phyloP scores from a whole-genome alignment of 2,329 filamentous ascomycete genomes.

The Xylaria sp. region DNA sequence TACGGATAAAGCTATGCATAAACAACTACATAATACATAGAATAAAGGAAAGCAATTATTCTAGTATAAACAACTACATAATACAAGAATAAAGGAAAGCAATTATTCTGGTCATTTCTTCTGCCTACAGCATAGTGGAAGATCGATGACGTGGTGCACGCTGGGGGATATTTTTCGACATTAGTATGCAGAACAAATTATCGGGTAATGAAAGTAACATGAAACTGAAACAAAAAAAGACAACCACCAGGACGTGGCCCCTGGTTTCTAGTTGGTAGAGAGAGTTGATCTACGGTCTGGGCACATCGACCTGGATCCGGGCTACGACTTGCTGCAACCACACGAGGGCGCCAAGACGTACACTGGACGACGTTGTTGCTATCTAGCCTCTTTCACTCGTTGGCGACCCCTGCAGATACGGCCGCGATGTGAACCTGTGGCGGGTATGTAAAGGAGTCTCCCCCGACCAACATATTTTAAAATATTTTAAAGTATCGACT shows the following conservation, averaged over 20 bases:
- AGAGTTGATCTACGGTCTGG: conserved; percentile 16
- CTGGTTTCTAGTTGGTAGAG: background rate
- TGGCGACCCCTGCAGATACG: conserved; percentile 13
- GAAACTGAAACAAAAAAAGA: conserved; percentile 19
- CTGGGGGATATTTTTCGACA: background rate
- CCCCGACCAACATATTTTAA: background rate
- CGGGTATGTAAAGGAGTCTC: background rate
- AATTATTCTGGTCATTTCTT: too few relatives aligned
- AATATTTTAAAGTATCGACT: background rate
- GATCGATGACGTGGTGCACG: background rate
- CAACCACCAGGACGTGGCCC: conserved; percentile 7
- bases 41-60: too few relatives aligned
- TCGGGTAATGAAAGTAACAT: conserved; percentile 2
- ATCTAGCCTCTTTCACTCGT: conserved; percentile 16
- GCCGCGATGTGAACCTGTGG: conserved; percentile 11
- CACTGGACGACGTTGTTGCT: background rate
- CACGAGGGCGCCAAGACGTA: conserved; percentile 9
- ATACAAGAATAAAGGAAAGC: too few relatives aligned
- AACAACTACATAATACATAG: too few relatives aligned
- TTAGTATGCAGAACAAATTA: conserved; percentile 5
- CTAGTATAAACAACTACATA: too few relatives aligned
- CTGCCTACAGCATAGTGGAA: too few relatives aligned
- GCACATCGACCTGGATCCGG: conserved; percentile 18
- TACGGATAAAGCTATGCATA: too few relatives aligned
- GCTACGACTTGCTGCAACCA: conserved; percentile 13